Conservation (phyloP, 805 yeast genomes). For the Wickerhamomyces chambardii region DNA sequence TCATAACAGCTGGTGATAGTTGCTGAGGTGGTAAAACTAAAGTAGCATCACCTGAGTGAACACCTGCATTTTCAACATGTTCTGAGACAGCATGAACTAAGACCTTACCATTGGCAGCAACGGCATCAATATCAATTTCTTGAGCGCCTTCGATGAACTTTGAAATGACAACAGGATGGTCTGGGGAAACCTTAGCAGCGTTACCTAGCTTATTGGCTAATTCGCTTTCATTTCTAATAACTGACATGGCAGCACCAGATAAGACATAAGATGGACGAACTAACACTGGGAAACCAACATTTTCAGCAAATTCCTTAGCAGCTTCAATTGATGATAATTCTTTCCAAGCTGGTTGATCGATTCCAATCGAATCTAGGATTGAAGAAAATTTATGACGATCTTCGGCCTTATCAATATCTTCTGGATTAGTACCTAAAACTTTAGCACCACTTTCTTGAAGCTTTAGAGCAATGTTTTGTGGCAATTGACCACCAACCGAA, state of each 20-base stretch:
- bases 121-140: slow-evolving; percentile 97
- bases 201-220: slow-evolving; percentile 73
- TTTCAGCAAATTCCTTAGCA: slow-evolving; percentile 77
- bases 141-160: slow-evolving; percentile 94
- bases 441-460: slow-evolving; percentile 78
- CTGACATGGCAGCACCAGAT: slow-evolving; percentile 99
- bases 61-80: slow-evolving; percentile 98
- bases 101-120: slow-evolving; percentile 81
- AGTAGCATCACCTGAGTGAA: slow-evolving; percentile 98
- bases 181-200: slow-evolving; percentile 90
- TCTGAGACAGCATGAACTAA: slow-evolving; percentile 94
- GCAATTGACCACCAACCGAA: slow-evolving; percentile 96
- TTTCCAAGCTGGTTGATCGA: slow-evolving; percentile 98
- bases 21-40: slow-evolving; percentile 87
- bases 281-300: slow-evolving; percentile 89
- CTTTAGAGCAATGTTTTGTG: slow-evolving; percentile 90
- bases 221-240: slow-evolving; percentile 71
- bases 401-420: slow-evolving; percentile 94
- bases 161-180: slow-evolving; percentile 95
- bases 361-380: slow-evolving; percentile 83
- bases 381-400: slow-evolving; percentile 97
- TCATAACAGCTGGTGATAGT: slow-evolving; percentile 56
- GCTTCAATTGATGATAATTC: slow-evolving; percentile 82
- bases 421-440: slow-evolving; percentile 90
- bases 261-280: slow-evolving; percentile 97